phyloP scores from a whole-genome alignment of 2,329 filamentous ascomycete species.

The Didymella pinodella region DNA sequence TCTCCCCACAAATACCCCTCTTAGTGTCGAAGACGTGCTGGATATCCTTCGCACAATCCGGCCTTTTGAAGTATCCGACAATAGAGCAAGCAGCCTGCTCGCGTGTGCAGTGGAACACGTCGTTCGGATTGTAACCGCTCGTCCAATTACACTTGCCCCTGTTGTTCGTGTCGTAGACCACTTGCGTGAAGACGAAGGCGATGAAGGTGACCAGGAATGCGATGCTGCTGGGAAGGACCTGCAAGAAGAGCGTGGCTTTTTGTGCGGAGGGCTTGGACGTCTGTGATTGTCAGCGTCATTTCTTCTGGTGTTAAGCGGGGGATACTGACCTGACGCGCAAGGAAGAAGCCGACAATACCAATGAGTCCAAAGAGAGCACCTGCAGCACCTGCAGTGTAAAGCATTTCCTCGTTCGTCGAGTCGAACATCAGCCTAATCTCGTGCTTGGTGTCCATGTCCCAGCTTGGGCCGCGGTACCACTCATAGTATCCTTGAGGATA shows the following conservation, averaged over 20 bases:
- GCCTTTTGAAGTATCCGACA: constrained; percentile 1
- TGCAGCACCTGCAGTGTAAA: constrained; percentile 7
- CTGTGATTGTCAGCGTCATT: neutral
- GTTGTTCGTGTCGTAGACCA: constrained; percentile 11
- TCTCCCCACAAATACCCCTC: constrained; percentile 1
- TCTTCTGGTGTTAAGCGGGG: neutral
- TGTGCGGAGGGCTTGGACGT: neutral
- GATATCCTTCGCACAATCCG: neutral
- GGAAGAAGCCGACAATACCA: neutral
- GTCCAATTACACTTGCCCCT: constrained; percentile 13
- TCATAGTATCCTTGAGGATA: constrained; percentile 7
- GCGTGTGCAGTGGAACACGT: constrained; percentile 9
- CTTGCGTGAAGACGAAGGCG: constrained; percentile 10
- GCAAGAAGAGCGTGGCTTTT: neutral
- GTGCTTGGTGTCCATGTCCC: constrained; percentile 5
- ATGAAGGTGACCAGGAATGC: constrained; percentile 7
- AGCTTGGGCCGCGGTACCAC: constrained; percentile 20
- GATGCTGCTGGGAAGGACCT: neutral
- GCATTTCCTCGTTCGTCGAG: constrained; percentile 7
- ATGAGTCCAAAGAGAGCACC: constrained; percentile 1
- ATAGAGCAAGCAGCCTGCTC: constrained; percentile 18
- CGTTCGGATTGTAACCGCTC: constrained; percentile 7
- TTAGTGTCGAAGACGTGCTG: neutral
- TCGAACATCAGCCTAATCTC: constrained; percentile 6
- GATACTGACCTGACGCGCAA: neutral